Evolutionary conservation across 352 stramenopile species (phyloP).

Genomic region (Phytopythium cucurbitacearum): DNA sequence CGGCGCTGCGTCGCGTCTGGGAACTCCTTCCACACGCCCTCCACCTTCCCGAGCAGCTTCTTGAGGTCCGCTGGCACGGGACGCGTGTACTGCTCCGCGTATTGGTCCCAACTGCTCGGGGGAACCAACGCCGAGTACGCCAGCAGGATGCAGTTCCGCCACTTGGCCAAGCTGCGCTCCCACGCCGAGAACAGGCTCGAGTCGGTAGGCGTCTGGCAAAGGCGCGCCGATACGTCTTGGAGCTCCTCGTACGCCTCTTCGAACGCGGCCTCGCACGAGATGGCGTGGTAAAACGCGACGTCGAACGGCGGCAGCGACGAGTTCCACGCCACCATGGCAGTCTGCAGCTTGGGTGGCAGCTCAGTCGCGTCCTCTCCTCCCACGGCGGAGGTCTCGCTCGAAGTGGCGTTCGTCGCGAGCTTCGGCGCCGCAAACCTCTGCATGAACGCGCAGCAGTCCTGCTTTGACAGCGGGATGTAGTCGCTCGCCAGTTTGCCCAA

Average conservation of each 20-base stretch:
- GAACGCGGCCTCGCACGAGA: conserved; percentile 76
- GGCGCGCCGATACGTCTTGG: conserved; percentile 47
- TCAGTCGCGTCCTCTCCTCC: conserved; percentile 67
- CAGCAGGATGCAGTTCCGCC: conserved; percentile 60
- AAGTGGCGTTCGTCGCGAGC: conserved; percentile 13
- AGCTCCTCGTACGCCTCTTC: conserved; percentile 52
- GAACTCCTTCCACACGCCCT: conserved; percentile 40
- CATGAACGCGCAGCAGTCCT: conserved; percentile 53
- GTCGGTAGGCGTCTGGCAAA: conserved; percentile 33
- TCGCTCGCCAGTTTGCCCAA: conserved; percentile 63
- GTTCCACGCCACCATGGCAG: conserved; percentile 56
- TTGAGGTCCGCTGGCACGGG: conserved; percentile 41
- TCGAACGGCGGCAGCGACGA: conserved; percentile 71
- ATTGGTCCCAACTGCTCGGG: conserved; percentile 59
- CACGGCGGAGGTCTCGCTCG: conserved; percentile 16
- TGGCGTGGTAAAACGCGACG: conserved; percentile 63
- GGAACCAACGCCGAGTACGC: conserved; percentile 67
- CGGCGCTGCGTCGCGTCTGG: conserved; percentile 49
- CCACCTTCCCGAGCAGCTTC: conserved; percentile 25
- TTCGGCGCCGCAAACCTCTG: conserved; percentile 54
- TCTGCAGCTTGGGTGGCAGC: conserved; percentile 38
- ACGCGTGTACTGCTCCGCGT: conserved; percentile 51
- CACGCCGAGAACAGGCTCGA: conserved; percentile 32
- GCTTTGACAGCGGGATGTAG: conserved; percentile 48
- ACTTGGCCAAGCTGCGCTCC: conserved; percentile 47